Percentiles rank a stretch among this genome's conserved stretches.
phyloP scores from a whole-genome alignment of 306 rosid species.

The Dryas drummondii region DNA sequence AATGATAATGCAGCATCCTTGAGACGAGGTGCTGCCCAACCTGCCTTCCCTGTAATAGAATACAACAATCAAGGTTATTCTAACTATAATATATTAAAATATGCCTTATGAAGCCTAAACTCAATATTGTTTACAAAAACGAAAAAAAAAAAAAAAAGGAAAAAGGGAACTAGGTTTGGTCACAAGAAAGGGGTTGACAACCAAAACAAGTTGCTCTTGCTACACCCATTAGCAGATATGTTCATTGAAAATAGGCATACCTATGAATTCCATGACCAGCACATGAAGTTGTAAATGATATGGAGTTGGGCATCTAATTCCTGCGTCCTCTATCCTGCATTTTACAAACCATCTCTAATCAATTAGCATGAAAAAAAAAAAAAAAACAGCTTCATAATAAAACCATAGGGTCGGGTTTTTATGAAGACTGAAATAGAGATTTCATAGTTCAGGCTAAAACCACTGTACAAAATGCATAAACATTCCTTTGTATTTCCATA shows the following conservation, averaged over 20 bases:
- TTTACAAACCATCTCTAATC: conserved; percentile 5
- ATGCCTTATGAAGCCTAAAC: not conserved
- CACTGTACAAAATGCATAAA: not conserved
- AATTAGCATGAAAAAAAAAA: not conserved
- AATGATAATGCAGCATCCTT: conserved; percentile 82
- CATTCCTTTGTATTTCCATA: not conserved
- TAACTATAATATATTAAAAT: no score
- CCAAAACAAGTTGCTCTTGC: not conserved
- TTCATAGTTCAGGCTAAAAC: not conserved
- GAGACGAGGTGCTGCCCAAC: conserved; percentile 97
- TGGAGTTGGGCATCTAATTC: conserved; percentile 78
- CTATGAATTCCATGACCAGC: conserved; percentile 91
- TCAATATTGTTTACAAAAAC: not conserved
- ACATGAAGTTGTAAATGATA: conserved; percentile 64
- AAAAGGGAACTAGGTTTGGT: not conserved
- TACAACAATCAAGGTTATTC: conserved; percentile 21
- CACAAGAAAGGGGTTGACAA: not conserved
- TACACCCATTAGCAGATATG: not conserved
- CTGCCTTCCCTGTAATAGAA: conserved; percentile 58
- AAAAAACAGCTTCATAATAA: not conserved
- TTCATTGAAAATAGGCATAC: conserved; percentile 35
- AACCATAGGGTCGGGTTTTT: not conserved
- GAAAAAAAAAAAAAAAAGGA: no score
- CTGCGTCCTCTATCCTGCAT: conserved; percentile 78
- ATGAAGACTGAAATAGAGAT: not conserved